Base-by-base conservation (phyloP, 768 basidiomycete genomes). In the Lactifluus rugatus region DNA sequence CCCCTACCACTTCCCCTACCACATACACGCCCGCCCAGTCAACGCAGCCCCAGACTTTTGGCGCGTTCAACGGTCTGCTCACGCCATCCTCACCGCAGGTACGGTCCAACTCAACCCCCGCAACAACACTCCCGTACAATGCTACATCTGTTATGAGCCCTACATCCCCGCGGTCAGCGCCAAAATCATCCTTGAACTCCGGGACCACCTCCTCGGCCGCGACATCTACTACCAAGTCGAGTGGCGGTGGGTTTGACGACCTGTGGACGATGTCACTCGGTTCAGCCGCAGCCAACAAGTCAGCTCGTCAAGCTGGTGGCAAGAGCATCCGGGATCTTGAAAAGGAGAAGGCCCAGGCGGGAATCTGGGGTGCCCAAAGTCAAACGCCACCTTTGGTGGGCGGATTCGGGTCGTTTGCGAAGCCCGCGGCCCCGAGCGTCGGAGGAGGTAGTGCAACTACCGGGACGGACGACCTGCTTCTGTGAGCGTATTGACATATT, bases 251-350 rank as follows among this genome's bases (percentile, higher is more conserved):
- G 66, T 96, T 95, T 66, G 93, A 93, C 62, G 93, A 96, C 68
- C 70, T 96, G 63, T 96, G 89, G 89, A 80, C 81, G 21, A 77
- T 93, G 78, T 88, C 86, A 2, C 78, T 94, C 37, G 86, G 85
- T 28, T 64, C 73, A 23, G 19, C 42, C 10, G 44, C 51, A 6
- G 54, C 76, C 14, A 65, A 54, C 34, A 60, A 75, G 39, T 78
- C 79, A 48, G 68, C 79, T 54, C 46, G 39, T 4, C 17, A 17
- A 44, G 41, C 3, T 11, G 41, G 48, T 58, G 3, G 50, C 39
- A 92, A 93, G 76, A 88, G 85, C 45, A 94, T 95, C 67, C 87
- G 87, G 71, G 93, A 92, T 66, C 69, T 96, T 62, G 88, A 91
- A 73, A 84, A 82, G 72, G 93, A 95, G 74, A 93, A 93, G 75